A percentile compares a stretch with the other conserved stretches of the same genome.
These are phyloP conservation scores for Scenedesmus sp. DNA, from an alignment of 163 green algal genomes.

Conservation along the genomic window DNA sequence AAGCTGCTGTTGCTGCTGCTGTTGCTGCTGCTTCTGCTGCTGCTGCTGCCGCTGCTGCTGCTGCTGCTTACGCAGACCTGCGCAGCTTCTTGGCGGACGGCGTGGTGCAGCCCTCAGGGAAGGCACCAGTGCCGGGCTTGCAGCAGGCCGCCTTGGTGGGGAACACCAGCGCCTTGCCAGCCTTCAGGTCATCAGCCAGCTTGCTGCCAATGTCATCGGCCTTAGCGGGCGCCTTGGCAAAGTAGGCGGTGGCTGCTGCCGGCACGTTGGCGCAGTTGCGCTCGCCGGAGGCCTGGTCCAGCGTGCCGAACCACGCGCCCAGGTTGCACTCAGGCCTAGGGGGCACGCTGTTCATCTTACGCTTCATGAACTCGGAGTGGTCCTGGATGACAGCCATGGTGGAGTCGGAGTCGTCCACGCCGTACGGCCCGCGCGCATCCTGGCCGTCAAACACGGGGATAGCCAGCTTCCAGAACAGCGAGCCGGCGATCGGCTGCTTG, in stretches of 20 bases:
- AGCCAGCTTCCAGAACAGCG: constrained; percentile 61
- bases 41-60: background rate
- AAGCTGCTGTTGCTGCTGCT: background rate
- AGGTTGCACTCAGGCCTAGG: constrained; percentile 45
- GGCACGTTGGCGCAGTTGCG: constrained; percentile 48
- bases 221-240: constrained; percentile 3
- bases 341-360: constrained; percentile 48
- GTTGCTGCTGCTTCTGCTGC: background rate
- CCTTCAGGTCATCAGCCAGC: constrained; percentile 46
- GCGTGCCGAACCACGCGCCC: constrained; percentile 50
- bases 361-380: constrained; percentile 56
- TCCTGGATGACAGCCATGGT: constrained; percentile 50
- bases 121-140: constrained; percentile 49
- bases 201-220: constrained; percentile 1
- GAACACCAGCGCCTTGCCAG: constrained; percentile 53
- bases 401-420: constrained; percentile 30
- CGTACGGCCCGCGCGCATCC: constrained; percentile 47
- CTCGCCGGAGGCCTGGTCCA: constrained; percentile 37
- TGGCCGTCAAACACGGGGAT: constrained; percentile 58
- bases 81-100: constrained; percentile 7
- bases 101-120: constrained; percentile 15
- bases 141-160: constrained; percentile 51
- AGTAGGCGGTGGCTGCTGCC: constrained; percentile 34
- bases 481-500: constrained; percentile 49
- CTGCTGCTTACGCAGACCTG: constrained; percentile 23